These are phyloP conservation scores for Fagus sylvatica DNA, from an alignment of 306 rosid species.

Conservation along the genomic window DNA sequence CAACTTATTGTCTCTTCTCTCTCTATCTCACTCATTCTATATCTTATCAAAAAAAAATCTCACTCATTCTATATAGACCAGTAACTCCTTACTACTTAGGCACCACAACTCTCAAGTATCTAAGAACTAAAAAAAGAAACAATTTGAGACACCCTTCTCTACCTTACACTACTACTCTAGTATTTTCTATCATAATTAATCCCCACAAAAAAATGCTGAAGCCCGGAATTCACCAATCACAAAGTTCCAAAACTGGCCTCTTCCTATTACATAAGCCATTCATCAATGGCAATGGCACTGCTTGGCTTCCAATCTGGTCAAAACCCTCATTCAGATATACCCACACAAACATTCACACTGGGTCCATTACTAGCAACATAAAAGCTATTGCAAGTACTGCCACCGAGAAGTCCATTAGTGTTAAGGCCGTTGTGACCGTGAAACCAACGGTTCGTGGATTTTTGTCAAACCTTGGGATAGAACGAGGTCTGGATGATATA, in stretches of 20 bases:
- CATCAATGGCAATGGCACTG: background rate
- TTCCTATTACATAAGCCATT: slow-evolving; percentile 14
- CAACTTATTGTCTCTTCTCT: too few relatives aligned
- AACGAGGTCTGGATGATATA: slow-evolving; percentile 49
- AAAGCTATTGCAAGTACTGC: slow-evolving; percentile 4
- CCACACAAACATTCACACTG: background rate
- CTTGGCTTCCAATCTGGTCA: slow-evolving; percentile 23
- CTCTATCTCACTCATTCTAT: too few relatives aligned
- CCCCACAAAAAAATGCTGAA: slow-evolving; percentile 29
- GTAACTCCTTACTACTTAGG: too few relatives aligned
- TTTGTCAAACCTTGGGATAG: slow-evolving; percentile 44
- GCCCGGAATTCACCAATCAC: slow-evolving; percentile 19
- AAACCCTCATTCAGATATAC: background rate
- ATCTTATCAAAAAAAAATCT: too few relatives aligned
- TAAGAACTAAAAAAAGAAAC: background rate
- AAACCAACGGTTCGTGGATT: slow-evolving; percentile 38
- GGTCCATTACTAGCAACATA: slow-evolving; percentile 8
- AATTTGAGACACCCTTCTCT: background rate
- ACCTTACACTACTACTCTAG: background rate
- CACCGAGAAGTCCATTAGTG: background rate
- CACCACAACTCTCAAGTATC: background rate
- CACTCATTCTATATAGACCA: too few relatives aligned
- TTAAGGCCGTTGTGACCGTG: slow-evolving; percentile 35
- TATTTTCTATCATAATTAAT: slow-evolving; percentile 16
- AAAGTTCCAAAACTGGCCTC: slow-evolving; percentile 7